Evolutionary conservation across 768 basidiomycete genomes (phyloP).

Genomic region (Suillus decipiens): DNA sequence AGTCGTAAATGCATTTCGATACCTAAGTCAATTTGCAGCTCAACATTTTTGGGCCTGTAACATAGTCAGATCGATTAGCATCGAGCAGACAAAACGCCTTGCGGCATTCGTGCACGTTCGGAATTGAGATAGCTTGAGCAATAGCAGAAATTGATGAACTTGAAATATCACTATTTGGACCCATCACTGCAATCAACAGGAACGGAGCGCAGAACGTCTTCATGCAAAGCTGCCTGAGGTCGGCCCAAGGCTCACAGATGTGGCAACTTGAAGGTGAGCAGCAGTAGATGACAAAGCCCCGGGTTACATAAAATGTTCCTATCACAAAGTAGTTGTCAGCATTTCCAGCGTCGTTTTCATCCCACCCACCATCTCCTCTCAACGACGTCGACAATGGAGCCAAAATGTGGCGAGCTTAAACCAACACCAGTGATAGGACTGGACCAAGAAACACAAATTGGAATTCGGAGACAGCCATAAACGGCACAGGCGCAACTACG

Average conservation of each 20-base stretch:
- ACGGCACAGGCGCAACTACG: constrained; percentile 10
- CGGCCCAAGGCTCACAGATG: background rate
- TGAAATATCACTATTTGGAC: background rate
- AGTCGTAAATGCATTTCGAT: background rate
- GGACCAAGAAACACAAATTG: background rate
- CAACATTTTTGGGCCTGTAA: background rate
- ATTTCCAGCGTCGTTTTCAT: constrained; percentile 29
- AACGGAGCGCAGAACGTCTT: background rate
- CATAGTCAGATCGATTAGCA: background rate
- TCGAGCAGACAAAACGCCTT: background rate
- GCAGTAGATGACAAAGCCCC: constrained; percentile 35
- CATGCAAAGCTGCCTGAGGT: too few species aligned
- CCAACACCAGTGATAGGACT: background rate
- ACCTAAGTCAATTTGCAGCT: background rate
- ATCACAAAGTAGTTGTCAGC: constrained; percentile 34
- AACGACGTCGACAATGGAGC: constrained; percentile 4
- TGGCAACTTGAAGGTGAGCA: constrained; percentile 8
- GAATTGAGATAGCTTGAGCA: background rate
- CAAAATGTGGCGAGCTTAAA: background rate
- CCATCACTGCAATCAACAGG: background rate
- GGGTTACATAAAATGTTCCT: constrained; percentile 37
- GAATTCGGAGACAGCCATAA: constrained; percentile 7
- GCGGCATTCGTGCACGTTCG: background rate
- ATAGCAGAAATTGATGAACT: background rate
- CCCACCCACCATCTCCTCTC: constrained; percentile 34